A percentile compares a stretch with the other conserved stretches of the same genome.
phyloP scores from a whole-genome alignment of 176 grass and related monocot species.

The Aegilops umbellulata region DNA sequence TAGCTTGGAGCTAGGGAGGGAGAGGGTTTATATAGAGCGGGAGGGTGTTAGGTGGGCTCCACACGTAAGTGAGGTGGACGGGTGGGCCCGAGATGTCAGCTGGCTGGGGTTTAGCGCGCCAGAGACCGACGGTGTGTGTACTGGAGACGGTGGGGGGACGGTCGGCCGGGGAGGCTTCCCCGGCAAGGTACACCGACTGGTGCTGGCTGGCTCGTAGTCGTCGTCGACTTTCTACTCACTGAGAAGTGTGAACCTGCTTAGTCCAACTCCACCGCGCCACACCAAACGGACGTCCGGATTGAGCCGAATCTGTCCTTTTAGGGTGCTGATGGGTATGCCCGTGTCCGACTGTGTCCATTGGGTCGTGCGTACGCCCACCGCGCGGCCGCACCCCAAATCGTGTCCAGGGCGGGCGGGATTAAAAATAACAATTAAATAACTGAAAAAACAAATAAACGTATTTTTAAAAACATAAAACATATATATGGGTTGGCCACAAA shows the following conservation, averaged over 20 bases:
- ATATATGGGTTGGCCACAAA: too few species aligned
- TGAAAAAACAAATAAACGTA: too few species aligned
- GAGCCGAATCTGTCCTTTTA: too few species aligned
- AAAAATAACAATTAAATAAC: too few species aligned
- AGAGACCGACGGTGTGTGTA: neutral
- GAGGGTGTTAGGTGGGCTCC: neutral
- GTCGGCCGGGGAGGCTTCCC: conserved; percentile 38
- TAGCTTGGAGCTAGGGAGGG: neutral
- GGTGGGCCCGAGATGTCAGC: neutral
- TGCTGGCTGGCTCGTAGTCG: neutral
- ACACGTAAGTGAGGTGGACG: neutral
- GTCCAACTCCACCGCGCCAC: too few species aligned
- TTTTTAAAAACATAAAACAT: too few species aligned
- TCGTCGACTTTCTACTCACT: conserved; percentile 33
- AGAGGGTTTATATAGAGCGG: conserved; percentile 40
- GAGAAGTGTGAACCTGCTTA: conserved; percentile 23
- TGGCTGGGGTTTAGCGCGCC: neutral
- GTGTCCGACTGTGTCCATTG: too few species aligned
- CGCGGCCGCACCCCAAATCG: too few species aligned
- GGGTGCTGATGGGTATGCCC: too few species aligned
- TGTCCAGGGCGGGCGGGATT: too few species aligned
- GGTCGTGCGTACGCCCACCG: too few species aligned
- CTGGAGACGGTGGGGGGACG: neutral
- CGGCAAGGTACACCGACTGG: conserved; percentile 5
- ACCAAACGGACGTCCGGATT: too few species aligned